Percentiles rank a stretch among this genome's conserved stretches.
Conservation (phyloP, 176 grass and related monocot species). For the maize (Zea mays) region Zm-B73-REFERENCE-NAM-5.0 NC_050100.1:161484501-161485000, state of each 20-base stretch:
- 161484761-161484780: constrained; percentile 38
- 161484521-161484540: constrained; percentile 40
- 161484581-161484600: constrained; percentile 38
- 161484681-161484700: constrained; percentile 34
- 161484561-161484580: constrained; percentile 41
- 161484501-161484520: constrained; percentile 15
- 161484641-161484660: neutral
- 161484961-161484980: constrained; percentile 27
- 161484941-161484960: constrained; percentile 44
- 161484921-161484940: constrained; percentile 37
- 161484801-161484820: constrained; percentile 24
- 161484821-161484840: neutral
- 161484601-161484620: constrained; percentile 36
- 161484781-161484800: constrained; percentile 36
- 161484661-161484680: constrained; percentile 37
- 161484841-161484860: constrained; percentile 33
- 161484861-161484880: constrained; percentile 43
- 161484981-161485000: too few species aligned
- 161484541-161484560: constrained; percentile 43
- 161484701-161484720: constrained; percentile 21
- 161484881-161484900: constrained; percentile 11
- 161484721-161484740: neutral
- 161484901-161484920: constrained; percentile 35
- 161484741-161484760: constrained; percentile 45
- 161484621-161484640: constrained; percentile 41